Percentiles rank a stretch among this genome's conserved stretches.
These are phyloP conservation scores for Biscutella laevigata DNA, from an alignment of 441 rosid species.

Conservation along the genomic window DNA sequence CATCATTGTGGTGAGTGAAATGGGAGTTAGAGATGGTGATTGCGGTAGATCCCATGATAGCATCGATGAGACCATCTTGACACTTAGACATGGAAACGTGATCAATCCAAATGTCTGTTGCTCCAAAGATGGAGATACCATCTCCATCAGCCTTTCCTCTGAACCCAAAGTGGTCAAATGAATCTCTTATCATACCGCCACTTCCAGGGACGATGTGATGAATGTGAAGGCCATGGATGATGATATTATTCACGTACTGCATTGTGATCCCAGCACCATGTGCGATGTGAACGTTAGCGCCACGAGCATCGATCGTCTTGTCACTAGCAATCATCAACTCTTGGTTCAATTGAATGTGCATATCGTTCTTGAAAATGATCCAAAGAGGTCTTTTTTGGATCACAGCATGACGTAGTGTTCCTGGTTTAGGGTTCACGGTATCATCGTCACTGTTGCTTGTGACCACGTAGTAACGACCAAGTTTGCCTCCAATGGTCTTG, in stretches of 20 bases:
- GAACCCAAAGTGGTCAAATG: slow-evolving; percentile 31
- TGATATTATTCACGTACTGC: slow-evolving; percentile 39
- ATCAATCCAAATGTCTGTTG: slow-evolving; percentile 50
- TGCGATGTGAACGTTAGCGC: slow-evolving; percentile 41
- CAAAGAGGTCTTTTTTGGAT: slow-evolving; percentile 44
- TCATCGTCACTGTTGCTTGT: slow-evolving; percentile 34
- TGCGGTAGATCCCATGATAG: slow-evolving; percentile 42
- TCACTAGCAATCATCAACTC: slow-evolving; percentile 36
- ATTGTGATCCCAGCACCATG: slow-evolving; percentile 47
- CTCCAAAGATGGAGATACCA: slow-evolving; percentile 48
- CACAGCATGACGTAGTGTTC: slow-evolving; percentile 50
- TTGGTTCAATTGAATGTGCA: slow-evolving; percentile 38
- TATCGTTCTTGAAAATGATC: slow-evolving; percentile 42
- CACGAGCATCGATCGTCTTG: slow-evolving; percentile 60
- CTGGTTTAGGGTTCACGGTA: slow-evolving; percentile 31
- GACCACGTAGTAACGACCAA: slow-evolving; percentile 36
- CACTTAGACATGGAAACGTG: slow-evolving; percentile 48
- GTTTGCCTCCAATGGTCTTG: slow-evolving; percentile 38
- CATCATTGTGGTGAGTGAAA: slow-evolving; percentile 53
- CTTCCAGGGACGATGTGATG: slow-evolving; percentile 27
- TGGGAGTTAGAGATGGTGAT: slow-evolving; percentile 60
- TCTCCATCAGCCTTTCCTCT: slow-evolving; percentile 44
- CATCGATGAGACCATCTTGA: slow-evolving; percentile 50
- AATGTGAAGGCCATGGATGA: slow-evolving; percentile 42
- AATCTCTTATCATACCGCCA: slow-evolving; percentile 40